Evolutionary conservation across 768 basidiomycete genomes (phyloP).

Genomic region (Lentinula edodes): DNA sequence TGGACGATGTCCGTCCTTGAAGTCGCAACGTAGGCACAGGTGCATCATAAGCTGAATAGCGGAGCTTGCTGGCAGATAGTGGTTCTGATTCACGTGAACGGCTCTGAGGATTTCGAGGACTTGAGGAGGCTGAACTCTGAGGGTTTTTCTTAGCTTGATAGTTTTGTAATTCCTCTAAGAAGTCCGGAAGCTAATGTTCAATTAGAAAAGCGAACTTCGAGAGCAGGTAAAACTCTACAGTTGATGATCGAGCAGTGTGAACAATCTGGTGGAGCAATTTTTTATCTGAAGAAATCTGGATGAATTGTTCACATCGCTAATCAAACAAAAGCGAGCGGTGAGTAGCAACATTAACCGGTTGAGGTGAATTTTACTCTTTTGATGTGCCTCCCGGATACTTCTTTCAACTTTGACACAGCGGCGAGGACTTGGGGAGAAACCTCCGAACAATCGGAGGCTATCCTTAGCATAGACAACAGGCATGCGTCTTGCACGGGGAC

Average conservation of each 20-base stretch:
- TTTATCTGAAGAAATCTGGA: conserved; percentile 40
- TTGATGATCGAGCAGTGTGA: conserved; percentile 42
- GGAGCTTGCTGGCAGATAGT: conserved; percentile 42
- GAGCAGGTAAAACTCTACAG: conserved; percentile 35
- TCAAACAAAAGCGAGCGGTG: conserved; percentile 1
- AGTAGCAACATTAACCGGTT: not conserved
- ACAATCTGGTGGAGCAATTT: conserved; percentile 42
- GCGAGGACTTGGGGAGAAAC: conserved; percentile 40
- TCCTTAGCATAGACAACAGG: conserved; percentile 64
- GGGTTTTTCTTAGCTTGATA: conserved; percentile 13
- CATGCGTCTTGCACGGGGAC: conserved; percentile 71
- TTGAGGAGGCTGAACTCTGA: conserved; percentile 5
- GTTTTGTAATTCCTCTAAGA: conserved; percentile 45
- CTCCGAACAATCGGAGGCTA: conserved; percentile 53
- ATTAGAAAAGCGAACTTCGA: not conserved
- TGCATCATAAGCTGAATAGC: conserved; percentile 66
- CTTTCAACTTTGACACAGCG: conserved; percentile 36
- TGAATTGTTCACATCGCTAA: conserved; percentile 71
- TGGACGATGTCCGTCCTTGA: conserved; percentile 26
- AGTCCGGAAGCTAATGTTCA: conserved; percentile 61
- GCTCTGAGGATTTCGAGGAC: conserved; percentile 6
- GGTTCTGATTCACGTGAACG: not conserved
- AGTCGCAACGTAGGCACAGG: conserved; percentile 49
- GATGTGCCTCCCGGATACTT: conserved; percentile 48
- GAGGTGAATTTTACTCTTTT: conserved; percentile 37